phyloP scores from a whole-genome alignment of 176 grass and related monocot genomes.

The Ensete ventricosum region DNA sequence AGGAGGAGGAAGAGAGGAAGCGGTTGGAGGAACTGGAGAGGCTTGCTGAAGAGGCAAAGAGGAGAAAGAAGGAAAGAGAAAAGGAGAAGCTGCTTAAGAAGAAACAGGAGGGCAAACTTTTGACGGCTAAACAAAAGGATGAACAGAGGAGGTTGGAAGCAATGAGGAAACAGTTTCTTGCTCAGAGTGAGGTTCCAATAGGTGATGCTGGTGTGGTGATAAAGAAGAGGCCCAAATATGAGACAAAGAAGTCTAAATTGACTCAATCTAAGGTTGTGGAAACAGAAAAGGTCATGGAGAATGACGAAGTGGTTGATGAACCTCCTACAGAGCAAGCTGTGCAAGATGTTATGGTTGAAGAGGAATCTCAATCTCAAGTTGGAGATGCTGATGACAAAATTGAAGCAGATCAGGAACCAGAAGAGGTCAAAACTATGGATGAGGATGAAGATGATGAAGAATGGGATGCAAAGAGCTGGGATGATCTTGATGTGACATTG shows the following conservation, averaged over 20 bases:
- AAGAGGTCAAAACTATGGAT: slow-evolving; percentile 44
- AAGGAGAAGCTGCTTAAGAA: slow-evolving; percentile 88
- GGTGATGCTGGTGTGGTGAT: slow-evolving; percentile 38
- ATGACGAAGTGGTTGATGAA: slow-evolving; percentile 39
- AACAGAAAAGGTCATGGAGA: slow-evolving; percentile 34
- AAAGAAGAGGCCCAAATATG: slow-evolving; percentile 82
- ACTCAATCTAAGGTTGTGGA: slow-evolving; percentile 40
- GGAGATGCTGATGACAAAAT: slow-evolving; percentile 47
- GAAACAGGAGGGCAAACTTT: slow-evolving; percentile 76
- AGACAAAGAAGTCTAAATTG: slow-evolving; percentile 67
- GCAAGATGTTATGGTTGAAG: slow-evolving; percentile 59
- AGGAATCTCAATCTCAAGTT: slow-evolving; percentile 48
- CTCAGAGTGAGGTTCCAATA: slow-evolving; percentile 50
- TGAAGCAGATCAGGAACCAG: slow-evolving; percentile 47
- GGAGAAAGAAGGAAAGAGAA: slow-evolving; percentile 70
- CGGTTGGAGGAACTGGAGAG: slow-evolving; percentile 55
- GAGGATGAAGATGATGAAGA: slow-evolving; percentile 79
- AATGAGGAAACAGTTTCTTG: slow-evolving; percentile 90
- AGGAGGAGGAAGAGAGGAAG: slow-evolving; percentile 74
- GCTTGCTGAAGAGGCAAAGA: slow-evolving; percentile 74
- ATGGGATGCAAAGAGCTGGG: slow-evolving; percentile 99
- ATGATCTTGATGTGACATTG: slow-evolving; percentile 86
- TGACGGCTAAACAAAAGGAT: slow-evolving; percentile 86
- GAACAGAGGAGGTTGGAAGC: slow-evolving; percentile 79
- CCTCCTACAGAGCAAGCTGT: slow-evolving; percentile 37